Percentiles rank a stretch among this genome's conserved stretches.
Evolutionary conservation across 192 early-diverging fungal species (phyloP).

Genomic region (Obelidium mucronatum): DNA sequence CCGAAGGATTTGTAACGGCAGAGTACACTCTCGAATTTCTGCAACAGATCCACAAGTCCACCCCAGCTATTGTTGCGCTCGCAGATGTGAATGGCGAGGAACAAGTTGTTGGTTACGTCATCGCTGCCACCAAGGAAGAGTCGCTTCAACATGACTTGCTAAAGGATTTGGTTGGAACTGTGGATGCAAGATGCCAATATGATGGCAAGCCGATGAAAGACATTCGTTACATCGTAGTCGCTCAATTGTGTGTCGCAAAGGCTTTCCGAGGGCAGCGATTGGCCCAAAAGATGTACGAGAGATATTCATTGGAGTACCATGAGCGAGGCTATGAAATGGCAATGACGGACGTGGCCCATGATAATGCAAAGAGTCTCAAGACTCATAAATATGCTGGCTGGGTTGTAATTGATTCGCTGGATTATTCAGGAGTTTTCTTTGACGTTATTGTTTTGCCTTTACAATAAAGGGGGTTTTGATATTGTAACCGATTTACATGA

Average conservation of each 20-base stretch:
- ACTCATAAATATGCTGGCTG: conserved; percentile 26
- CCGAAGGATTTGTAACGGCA: conserved; percentile 39
- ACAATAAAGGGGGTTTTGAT: no score
- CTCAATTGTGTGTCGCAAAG: conserved; percentile 44
- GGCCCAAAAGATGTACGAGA: conserved; percentile 22
- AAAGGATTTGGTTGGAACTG: conserved; percentile 8
- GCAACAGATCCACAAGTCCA: conserved; percentile 28
- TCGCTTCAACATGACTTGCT: conserved; percentile 29
- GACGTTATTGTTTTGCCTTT: conserved; percentile 16
- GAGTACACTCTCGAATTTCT: conserved; percentile 40
- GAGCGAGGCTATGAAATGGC: not conserved
- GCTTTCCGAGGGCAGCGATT: conserved; percentile 29
- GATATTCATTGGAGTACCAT: conserved; percentile 17
- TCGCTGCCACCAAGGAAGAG: conserved; percentile 17
- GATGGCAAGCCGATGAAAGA: not conserved
- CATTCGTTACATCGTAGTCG: conserved; percentile 29
- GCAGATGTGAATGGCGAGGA: conserved; percentile 20
- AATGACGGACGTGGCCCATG: conserved; percentile 5
- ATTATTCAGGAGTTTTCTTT: conserved; percentile 17
- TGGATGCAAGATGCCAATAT: conserved; percentile 12
- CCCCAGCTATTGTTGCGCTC: conserved; percentile 35
- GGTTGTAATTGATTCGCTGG: not conserved
- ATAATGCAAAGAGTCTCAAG: not conserved
- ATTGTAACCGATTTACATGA: no score
- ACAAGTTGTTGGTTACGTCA: conserved; percentile 37